These are phyloP conservation scores for Vitis vinifera DNA, from an alignment of 164 flowering plant genomes.

Conservation along the genomic window DNA sequence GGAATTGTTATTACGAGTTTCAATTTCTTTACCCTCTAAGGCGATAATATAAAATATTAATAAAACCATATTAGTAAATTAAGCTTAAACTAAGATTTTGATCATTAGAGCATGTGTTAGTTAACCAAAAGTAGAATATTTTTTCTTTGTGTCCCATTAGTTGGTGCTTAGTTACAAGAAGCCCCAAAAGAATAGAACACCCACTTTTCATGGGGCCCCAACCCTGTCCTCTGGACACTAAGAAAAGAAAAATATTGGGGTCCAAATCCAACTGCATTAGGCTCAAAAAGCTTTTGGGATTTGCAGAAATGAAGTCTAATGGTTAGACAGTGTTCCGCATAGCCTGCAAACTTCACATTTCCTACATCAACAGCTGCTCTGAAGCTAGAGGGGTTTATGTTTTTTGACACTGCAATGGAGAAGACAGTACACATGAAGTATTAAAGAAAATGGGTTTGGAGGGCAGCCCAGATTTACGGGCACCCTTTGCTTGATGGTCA, in stretches of 20 bases:
- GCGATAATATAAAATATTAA: no score
- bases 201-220: not conserved
- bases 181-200: no score
- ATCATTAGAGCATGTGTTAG: conserved; percentile 2
- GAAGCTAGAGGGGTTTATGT: not conserved
- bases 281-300: not conserved
- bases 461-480: no score
- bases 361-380: not conserved
- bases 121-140: not conserved
- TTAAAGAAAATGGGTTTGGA: no score
- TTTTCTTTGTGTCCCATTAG: not conserved
- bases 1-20: no score
- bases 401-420: no score
- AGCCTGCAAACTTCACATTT: not conserved
- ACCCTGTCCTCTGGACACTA: not conserved
- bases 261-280: not conserved
- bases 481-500: no score
- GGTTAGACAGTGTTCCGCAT: not conserved
- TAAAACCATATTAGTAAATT: not conserved
- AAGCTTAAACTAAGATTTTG: not conserved
- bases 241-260: not conserved
- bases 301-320: not conserved
- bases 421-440: no score
- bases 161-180: not conserved
- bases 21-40: no score